Conservation (phyloP, 2,329 filamentous ascomycete genomes). For the Pseudogymnoascus sp. region DNA sequence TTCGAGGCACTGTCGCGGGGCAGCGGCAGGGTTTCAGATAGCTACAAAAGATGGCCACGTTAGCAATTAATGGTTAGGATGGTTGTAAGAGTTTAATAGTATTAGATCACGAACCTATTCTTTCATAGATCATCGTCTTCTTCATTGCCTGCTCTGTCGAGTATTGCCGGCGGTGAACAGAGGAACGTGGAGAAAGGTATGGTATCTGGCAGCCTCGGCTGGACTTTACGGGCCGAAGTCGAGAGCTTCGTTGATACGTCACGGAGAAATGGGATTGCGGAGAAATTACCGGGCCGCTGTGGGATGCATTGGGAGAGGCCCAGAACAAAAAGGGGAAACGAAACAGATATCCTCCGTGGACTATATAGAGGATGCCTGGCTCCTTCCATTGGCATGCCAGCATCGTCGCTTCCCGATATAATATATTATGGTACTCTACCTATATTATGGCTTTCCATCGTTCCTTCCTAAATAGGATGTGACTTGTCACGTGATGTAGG, state of each 20-base stretch:
- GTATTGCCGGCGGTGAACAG: not conserved
- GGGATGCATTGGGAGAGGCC: not conserved
- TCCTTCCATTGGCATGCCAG: not conserved
- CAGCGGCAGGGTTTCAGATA: not conserved
- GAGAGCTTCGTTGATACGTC: slow-evolving; percentile 1
- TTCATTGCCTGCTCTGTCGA: not conserved
- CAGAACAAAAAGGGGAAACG: not conserved
- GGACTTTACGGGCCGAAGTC: slow-evolving; percentile 3
- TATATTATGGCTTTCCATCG: not conserved
- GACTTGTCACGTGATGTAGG: not conserved
- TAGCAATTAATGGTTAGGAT: not conserved
- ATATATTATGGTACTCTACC: not conserved
- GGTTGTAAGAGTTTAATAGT: not conserved
- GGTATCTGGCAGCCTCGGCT: slow-evolving; percentile 4
- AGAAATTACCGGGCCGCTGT: not conserved
- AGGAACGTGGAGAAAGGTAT: slow-evolving; percentile 6
- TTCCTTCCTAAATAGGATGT: not conserved
- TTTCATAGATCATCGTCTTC: not conserved
- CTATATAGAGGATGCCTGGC: not conserved
- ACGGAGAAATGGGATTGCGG: not conserved
- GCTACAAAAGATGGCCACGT: not conserved
- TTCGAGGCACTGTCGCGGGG: not conserved
- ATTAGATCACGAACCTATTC: not conserved
- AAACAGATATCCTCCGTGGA: not conserved
- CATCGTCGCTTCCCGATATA: not conserved